These are phyloP conservation scores for Podospora didyma DNA, from an alignment of 495 filamentous ascomycete genomes.

Conservation along the genomic window DNA sequence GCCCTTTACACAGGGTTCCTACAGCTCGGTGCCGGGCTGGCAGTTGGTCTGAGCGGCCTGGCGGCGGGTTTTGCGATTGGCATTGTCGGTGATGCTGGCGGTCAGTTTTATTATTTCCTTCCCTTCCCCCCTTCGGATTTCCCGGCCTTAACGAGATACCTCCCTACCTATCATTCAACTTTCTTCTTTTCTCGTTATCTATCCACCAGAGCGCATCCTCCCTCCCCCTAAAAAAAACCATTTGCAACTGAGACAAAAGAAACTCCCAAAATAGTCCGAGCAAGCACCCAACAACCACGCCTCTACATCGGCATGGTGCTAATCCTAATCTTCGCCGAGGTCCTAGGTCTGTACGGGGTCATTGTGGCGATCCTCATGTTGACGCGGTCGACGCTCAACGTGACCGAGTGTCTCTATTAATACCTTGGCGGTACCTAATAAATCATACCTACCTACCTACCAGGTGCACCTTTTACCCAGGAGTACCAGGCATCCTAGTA, in stretches of 20 bases:
- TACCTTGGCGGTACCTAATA: no score
- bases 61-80: slow-evolving; percentile 90
- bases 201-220: no score
- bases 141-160: no score
- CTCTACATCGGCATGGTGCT: slow-evolving; percentile 93
- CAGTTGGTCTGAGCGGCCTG: slow-evolving; percentile 55
- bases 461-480: no score
- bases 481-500: no score
- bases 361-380: slow-evolving; percentile 41
- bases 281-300: slow-evolving; percentile 81
- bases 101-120: slow-evolving; percentile 15
- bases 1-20: slow-evolving; percentile 44
- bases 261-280: slow-evolving; percentile 62
- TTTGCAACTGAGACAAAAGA: no score
- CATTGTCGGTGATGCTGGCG: slow-evolving; percentile 80
- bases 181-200: no score
- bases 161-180: no score
- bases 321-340: slow-evolving; percentile 91
- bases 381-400: slow-evolving; percentile 31
- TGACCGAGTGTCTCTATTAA: slow-evolving; percentile 31
- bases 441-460: no score
- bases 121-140: neutral
- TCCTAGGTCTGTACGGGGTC: slow-evolving; percentile 63
- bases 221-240: no score
- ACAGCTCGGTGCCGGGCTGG: slow-evolving; percentile 43